Evolutionary conservation across 2,329 filamentous ascomycete species (phyloP).

Genomic region (Fragosphaeria purpurea): DNA sequence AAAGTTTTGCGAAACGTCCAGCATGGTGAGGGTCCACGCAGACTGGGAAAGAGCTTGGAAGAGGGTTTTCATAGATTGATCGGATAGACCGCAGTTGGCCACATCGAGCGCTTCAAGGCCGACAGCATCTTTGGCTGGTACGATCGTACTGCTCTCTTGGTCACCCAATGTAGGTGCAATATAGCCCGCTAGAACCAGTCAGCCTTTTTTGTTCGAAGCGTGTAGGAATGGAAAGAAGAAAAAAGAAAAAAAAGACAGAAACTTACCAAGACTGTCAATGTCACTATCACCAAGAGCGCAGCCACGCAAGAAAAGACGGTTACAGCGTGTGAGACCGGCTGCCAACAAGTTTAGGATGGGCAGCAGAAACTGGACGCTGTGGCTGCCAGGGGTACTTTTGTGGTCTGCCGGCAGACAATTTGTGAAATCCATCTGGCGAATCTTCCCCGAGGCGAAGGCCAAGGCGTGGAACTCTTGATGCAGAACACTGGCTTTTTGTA

Average conservation of each 20-base stretch:
- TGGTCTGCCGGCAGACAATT: conserved; percentile 22
- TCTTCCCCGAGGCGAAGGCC: conserved; percentile 44
- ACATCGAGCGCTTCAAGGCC: conserved; percentile 39
- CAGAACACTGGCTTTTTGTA: conserved; percentile 40
- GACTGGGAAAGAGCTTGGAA: conserved; percentile 34
- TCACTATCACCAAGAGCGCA: conserved; percentile 37
- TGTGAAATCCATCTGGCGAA: conserved; percentile 43
- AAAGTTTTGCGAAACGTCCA: conserved; percentile 44
- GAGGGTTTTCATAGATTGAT: conserved; percentile 36
- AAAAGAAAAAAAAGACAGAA: no score
- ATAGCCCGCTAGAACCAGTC: conserved; percentile 2
- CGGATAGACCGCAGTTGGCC: conserved; percentile 40
- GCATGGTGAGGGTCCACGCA: conserved; percentile 28
- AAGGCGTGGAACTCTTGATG: conserved; percentile 48
- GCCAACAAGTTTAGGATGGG: conserved; percentile 37
- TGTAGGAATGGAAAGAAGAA: no score
- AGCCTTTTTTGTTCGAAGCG: no score
- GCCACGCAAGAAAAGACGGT: conserved; percentile 39
- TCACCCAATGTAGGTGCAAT: conserved; percentile 5
- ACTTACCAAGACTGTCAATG: conserved; percentile 37
- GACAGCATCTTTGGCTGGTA: conserved; percentile 13
- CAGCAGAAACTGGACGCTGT: conserved; percentile 20
- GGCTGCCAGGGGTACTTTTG: background rate
- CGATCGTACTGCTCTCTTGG: background rate
- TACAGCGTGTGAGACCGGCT: conserved; percentile 35